Evolutionary conservation across 1,139 yeast genomes (phyloP).

Genomic region (Saccharomyces hybrid): DNA sequence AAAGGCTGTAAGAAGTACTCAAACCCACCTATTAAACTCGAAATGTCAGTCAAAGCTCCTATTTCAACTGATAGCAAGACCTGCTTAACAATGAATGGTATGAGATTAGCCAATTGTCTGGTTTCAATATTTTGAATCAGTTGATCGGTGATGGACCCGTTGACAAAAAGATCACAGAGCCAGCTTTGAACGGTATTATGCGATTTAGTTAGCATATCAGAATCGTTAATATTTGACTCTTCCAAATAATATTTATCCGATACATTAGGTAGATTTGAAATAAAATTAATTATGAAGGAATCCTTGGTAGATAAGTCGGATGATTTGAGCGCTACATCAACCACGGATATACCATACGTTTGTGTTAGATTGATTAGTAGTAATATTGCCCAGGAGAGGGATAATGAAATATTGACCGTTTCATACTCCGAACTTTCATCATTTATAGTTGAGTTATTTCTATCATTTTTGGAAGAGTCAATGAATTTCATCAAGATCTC

Average conservation of each 20-base stretch:
- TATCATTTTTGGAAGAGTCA: slow-evolving; percentile 22
- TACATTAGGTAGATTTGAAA: slow-evolving; percentile 22
- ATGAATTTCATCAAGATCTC: slow-evolving; percentile 20
- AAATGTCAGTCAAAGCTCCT: slow-evolving; percentile 40
- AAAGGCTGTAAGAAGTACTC: slow-evolving; percentile 63
- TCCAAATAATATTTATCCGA: slow-evolving; percentile 20
- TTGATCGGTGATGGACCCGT: slow-evolving; percentile 84
- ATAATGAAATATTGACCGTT: slow-evolving; percentile 19
- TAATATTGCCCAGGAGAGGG: slow-evolving; percentile 24
- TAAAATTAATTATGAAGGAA: slow-evolving; percentile 23
- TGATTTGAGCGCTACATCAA: slow-evolving; percentile 15
- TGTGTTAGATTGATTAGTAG: slow-evolving; percentile 19
- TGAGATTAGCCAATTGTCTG: slow-evolving; percentile 58
- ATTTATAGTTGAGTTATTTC: slow-evolving; percentile 10
- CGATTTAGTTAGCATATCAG: slow-evolving; percentile 16
- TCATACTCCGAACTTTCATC: slow-evolving; percentile 23
- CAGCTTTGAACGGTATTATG: slow-evolving; percentile 57
- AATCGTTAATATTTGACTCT: slow-evolving; percentile 11
- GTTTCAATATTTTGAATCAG: slow-evolving; percentile 59
- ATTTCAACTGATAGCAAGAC: slow-evolving; percentile 55
- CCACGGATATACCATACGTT: slow-evolving; percentile 20
- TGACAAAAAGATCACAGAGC: slow-evolving; percentile 74
- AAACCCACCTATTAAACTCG: slow-evolving; percentile 42
- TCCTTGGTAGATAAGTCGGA: slow-evolving; percentile 9
- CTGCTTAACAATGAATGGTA: slow-evolving; percentile 71